These are phyloP conservation scores for Glonium stellatum DNA, from an alignment of 495 filamentous ascomycete genomes.

Conservation along the genomic window DNA sequence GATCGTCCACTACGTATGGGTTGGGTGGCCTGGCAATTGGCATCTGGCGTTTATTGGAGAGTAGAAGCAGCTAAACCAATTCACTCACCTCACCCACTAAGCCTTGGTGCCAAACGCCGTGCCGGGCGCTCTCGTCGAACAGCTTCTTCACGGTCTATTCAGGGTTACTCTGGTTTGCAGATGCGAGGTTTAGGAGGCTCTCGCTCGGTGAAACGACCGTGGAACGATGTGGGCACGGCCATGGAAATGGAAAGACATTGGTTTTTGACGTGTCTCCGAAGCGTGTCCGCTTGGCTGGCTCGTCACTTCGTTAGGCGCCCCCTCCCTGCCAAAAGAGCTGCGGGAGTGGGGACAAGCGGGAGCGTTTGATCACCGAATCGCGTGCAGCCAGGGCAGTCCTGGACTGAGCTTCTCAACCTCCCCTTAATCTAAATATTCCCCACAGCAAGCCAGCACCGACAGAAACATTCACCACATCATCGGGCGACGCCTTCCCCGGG, in stretches of 20 bases:
- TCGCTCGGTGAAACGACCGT: background rate
- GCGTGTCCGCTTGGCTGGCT: background rate
- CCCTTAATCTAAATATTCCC: background rate
- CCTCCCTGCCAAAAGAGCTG: background rate
- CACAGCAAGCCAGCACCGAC: background rate
- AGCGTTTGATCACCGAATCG: background rate
- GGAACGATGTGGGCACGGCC: background rate
- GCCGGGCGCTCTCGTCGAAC: background rate
- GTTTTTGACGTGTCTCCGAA: background rate
- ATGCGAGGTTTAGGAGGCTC: conserved; percentile 1
- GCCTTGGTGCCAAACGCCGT: background rate
- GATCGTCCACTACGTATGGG: background rate
- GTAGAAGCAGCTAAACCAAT: background rate
- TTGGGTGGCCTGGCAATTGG: background rate
- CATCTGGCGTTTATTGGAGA: background rate
- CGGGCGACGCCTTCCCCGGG: background rate
- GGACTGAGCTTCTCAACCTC: background rate
- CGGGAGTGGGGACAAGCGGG: background rate
- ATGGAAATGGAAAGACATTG: background rate
- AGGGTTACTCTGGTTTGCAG: background rate
- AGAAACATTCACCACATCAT: background rate
- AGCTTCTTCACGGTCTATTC: background rate
- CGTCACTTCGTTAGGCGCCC: background rate
- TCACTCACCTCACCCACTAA: no score
- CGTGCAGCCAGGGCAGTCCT: background rate